Evolutionary conservation across 371 early-diverging fungal genomes (phyloP).

Genomic region (Mucor indicus): DNA sequence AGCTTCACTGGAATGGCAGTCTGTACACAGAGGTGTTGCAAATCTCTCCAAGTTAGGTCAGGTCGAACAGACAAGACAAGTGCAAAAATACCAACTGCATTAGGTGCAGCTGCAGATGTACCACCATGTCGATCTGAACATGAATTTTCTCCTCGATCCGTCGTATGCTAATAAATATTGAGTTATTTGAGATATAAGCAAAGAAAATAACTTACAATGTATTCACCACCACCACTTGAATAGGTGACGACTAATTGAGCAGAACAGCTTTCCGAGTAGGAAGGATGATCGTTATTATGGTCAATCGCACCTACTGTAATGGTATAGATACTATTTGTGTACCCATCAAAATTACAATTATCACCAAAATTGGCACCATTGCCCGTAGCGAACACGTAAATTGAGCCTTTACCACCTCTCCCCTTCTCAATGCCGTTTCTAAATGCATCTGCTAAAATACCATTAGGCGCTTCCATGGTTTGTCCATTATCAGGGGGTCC

Average conservation of each 20-base stretch:
- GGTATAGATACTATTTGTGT: slow-evolving; percentile 94
- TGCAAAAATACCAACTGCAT: slow-evolving; percentile 92
- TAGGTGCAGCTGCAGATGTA: slow-evolving; percentile 96
- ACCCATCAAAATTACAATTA: slow-evolving; percentile 97
- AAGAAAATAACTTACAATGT: slow-evolving; percentile 60
- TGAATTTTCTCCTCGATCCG: slow-evolving; percentile 67
- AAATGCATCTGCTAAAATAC: slow-evolving; percentile 78
- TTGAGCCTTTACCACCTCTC: slow-evolving; percentile 79
- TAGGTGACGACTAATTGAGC: slow-evolving; percentile 89
- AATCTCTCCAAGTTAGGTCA: slow-evolving; percentile 91
- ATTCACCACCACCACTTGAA: slow-evolving; percentile 73
- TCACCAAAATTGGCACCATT: slow-evolving; percentile 85
- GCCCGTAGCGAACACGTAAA: slow-evolving; percentile 95
- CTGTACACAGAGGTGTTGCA: slow-evolving; percentile 80
- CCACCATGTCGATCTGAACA: slow-evolving; percentile 88
- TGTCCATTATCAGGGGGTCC: slow-evolving; percentile 93
- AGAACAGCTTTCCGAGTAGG: slow-evolving; percentile 88
- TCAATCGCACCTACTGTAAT: slow-evolving; percentile 93
- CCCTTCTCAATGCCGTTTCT: slow-evolving; percentile 82
- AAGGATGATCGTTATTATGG: slow-evolving; percentile 68
- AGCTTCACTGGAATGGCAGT: slow-evolving; percentile 75
- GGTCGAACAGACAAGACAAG: slow-evolving; percentile 84
- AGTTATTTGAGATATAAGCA: not conserved
- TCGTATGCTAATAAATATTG: slow-evolving; percentile 65
- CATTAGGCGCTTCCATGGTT: slow-evolving; percentile 85